Evolutionary conservation across 768 basidiomycete genomes (phyloP).

Genomic region (Pholiota molesta): DNA sequence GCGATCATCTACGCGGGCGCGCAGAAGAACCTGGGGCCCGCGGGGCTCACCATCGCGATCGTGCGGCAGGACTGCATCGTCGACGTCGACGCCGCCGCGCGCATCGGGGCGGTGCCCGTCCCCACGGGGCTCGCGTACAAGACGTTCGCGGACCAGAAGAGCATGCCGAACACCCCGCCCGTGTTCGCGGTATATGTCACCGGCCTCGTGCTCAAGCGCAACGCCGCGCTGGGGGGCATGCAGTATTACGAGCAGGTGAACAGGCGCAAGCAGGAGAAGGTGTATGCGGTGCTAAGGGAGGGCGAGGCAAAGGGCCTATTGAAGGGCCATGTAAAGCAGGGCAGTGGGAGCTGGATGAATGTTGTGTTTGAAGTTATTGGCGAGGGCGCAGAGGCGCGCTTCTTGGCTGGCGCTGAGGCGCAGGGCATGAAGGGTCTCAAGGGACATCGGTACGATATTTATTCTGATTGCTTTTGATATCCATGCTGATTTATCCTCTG

Average conservation of each 20-base stretch:
- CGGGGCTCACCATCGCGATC: slow-evolving; percentile 91
- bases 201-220: slow-evolving; percentile 79
- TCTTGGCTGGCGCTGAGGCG: slow-evolving; percentile 80
- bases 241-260: slow-evolving; percentile 68
- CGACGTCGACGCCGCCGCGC: slow-evolving; percentile 79
- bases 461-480: neutral
- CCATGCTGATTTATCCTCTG: slow-evolving; percentile 2
- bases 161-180: slow-evolving; percentile 92
- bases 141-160: slow-evolving; percentile 72
- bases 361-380: slow-evolving; percentile 81
- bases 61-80: slow-evolving; percentile 94
- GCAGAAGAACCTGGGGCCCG: slow-evolving; percentile 97
- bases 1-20: slow-evolving; percentile 96
- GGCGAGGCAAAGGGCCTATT: slow-evolving; percentile 76
- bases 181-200: slow-evolving; percentile 91
- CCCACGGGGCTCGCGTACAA: slow-evolving; percentile 86
- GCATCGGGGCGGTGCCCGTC: slow-evolving; percentile 71
- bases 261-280: slow-evolving; percentile 69
- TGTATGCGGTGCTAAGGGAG: slow-evolving; percentile 74
- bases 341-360: slow-evolving; percentile 94
- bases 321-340: slow-evolving; percentile 69
- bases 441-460: slow-evolving; percentile 79
- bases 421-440: slow-evolving; percentile 84
- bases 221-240: slow-evolving; percentile 66
- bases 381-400: slow-evolving; percentile 72